Conservation (phyloP, 495 filamentous ascomycete genomes). For the Aspergillus nanangensis region DNA sequence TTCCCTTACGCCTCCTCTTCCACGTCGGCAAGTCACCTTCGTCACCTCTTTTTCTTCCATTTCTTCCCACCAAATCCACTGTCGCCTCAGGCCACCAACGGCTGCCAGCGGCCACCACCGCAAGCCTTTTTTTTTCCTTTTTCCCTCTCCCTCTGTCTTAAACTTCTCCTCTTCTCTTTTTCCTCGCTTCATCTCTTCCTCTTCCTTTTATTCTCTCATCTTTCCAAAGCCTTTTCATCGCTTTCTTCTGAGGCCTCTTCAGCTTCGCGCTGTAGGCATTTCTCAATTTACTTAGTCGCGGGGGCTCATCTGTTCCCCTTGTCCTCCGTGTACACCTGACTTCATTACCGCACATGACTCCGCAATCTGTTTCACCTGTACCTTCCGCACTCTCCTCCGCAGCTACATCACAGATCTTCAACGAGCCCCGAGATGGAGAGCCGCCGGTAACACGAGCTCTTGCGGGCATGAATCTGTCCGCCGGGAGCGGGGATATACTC, state of each 20-base stretch:
- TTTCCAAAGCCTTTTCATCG: not conserved
- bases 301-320: slow-evolving; percentile 10
- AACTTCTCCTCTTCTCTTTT: slow-evolving; percentile 1
- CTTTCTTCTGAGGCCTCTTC: slow-evolving; percentile 11
- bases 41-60: slow-evolving; percentile 27
- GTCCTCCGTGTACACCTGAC: slow-evolving; percentile 11
- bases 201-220: slow-evolving; percentile 6
- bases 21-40: slow-evolving; percentile 19
- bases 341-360: slow-evolving; percentile 43
- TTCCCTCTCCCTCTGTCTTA: slow-evolving; percentile 13
- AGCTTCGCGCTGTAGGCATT: slow-evolving; percentile 21
- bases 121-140: slow-evolving; percentile 22
- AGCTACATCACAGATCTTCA: slow-evolving; percentile 36
- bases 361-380: slow-evolving; percentile 39
- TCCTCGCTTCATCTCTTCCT: not conserved
- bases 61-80: slow-evolving; percentile 28
- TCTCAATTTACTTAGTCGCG: slow-evolving; percentile 8
- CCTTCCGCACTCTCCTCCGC: slow-evolving; percentile 43
- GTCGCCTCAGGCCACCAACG: slow-evolving; percentile 33
- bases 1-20: slow-evolving; percentile 6
- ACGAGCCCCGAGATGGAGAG: slow-evolving; percentile 40
- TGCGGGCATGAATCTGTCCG: slow-evolving; percentile 44
- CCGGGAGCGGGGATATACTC: slow-evolving; percentile 31
- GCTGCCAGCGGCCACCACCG: slow-evolving; percentile 14
- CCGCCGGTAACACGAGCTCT: slow-evolving; percentile 42